Evolutionary conservation across 345 rosid species (phyloP).

Genomic region (Balakata baccata): DNA sequence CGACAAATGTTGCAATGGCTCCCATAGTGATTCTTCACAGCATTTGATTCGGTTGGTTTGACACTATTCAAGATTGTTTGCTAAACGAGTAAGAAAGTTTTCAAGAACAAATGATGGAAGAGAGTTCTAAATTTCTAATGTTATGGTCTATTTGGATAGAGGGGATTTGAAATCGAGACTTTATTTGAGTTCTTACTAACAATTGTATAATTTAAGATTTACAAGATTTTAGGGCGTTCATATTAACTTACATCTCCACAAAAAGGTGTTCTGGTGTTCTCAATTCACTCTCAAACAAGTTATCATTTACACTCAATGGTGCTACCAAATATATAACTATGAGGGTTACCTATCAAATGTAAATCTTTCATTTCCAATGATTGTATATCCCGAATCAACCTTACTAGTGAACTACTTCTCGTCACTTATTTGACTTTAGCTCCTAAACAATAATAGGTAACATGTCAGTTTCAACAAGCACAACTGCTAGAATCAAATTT

Average conservation of each 20-base stretch:
- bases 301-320: not conserved
- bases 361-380: not conserved
- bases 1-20: not conserved
- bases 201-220: not conserved
- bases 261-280: not conserved
- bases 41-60: not conserved
- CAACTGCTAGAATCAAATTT: too few relatives aligned
- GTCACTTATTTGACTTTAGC: not conserved
- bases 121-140: not conserved
- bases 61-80: not conserved
- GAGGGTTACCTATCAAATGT: not conserved
- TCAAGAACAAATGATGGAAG: not conserved
- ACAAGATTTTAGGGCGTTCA: not conserved
- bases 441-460: not conserved
- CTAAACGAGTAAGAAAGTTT: not conserved
- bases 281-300: not conserved
- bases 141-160: not conserved
- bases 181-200: not conserved
- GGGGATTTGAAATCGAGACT: not conserved
- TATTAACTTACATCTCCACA: not conserved
- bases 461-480: too few relatives aligned
- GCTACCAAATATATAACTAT: not conserved
- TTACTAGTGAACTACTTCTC: not conserved
- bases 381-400: not conserved
- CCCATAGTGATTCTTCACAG: not conserved